Conservation (phyloP, 73 alveolate genomes). For the Tetrahymena borealis region DNA sequence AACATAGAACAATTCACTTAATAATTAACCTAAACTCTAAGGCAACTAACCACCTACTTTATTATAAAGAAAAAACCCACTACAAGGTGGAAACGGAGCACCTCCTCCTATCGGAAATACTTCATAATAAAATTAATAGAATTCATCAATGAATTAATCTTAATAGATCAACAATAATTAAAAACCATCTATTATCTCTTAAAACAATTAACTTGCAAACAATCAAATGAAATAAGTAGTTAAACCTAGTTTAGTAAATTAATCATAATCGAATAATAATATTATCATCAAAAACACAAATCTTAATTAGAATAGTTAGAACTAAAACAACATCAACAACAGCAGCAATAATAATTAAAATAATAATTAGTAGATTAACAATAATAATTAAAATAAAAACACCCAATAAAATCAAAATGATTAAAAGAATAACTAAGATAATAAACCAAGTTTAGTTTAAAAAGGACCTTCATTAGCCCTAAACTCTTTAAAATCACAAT, state of each 20-base stretch:
- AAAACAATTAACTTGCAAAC: no score
- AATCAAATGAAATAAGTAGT: no score
- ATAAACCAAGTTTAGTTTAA: background rate
- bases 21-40: no score
- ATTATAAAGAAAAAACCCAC: background rate
- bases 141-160: background rate
- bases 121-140: background rate
- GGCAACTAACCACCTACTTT: no score
- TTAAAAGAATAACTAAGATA: background rate
- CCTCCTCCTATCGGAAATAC: no score
- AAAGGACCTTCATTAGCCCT: background rate
- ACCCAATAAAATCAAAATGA: background rate
- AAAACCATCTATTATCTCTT: no score
- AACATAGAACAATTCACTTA: no score
- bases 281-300: no score
- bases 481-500: background rate
- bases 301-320: no score
- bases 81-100: background rate
- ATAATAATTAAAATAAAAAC: background rate
- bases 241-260: no score
- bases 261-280: no score
- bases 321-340: background rate
- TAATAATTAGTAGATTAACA: background rate
- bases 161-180: no score
- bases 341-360: background rate